phyloP scores from a whole-genome alignment of 768 basidiomycete species.

The Pleurotus giganteus region DNA sequence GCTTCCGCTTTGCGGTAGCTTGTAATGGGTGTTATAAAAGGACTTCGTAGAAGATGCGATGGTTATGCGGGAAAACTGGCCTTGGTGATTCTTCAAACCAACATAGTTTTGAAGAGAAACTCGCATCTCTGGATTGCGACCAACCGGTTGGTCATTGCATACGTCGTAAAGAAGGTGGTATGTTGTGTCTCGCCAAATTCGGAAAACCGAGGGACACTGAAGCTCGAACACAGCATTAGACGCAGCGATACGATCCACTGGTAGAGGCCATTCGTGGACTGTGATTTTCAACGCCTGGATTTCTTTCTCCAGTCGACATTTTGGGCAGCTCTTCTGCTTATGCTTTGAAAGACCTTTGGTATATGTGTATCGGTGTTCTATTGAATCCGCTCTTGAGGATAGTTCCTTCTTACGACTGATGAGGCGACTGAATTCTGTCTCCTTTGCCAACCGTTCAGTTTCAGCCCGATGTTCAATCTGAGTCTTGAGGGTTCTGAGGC shows the following conservation, averaged over 20 bases:
- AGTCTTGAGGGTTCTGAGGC: conserved; percentile 19
- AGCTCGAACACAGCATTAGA: conserved; percentile 41
- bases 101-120: conserved; percentile 7
- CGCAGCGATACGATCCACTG: conserved; percentile 18
- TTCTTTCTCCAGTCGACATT: conserved; percentile 21
- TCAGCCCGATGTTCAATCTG: conserved; percentile 27
- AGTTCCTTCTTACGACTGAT: conserved; percentile 21
- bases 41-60: conserved; percentile 35
- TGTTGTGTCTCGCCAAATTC: conserved; percentile 43
- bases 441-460: conserved; percentile 16
- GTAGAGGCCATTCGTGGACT: conserved; percentile 48
- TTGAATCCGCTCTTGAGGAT: not conserved
- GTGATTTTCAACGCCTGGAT: conserved; percentile 23
- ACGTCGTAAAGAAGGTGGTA: conserved; percentile 35
- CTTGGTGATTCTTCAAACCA: not conserved
- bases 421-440: conserved; percentile 20
- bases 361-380: conserved; percentile 12
- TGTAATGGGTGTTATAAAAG: conserved; percentile 30
- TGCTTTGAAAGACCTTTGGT: not conserved
- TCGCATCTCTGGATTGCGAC: conserved; percentile 16
- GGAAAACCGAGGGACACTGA: conserved; percentile 33
- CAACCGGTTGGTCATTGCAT: conserved; percentile 15
- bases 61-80: conserved; percentile 22
- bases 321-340: conserved; percentile 17
- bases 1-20: not conserved